Evolutionary conservation across 495 filamentous ascomycete genomes (phyloP).

Genomic region (Xylaria scruposa): DNA sequence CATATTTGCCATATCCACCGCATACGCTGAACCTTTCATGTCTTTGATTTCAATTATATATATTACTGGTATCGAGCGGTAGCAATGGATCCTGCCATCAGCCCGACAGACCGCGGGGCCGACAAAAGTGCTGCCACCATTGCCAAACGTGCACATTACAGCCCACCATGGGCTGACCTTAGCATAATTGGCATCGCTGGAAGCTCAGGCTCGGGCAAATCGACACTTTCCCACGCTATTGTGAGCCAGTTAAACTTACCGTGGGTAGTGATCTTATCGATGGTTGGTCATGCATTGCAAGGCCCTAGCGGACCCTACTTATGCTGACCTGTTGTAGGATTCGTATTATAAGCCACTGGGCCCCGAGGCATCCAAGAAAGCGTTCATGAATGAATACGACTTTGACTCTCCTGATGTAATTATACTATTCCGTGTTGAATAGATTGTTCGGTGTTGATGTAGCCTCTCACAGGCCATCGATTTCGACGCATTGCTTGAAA

Average conservation of each 20-base stretch:
- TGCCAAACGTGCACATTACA: slow-evolving; percentile 70
- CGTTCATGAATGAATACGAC: slow-evolving; percentile 91
- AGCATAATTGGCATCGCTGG: slow-evolving; percentile 97
- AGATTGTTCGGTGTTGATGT: slow-evolving; percentile 29
- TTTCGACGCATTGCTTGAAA: slow-evolving; percentile 87
- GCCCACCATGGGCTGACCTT: slow-evolving; percentile 90
- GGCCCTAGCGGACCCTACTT: neutral
- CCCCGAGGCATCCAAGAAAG: slow-evolving; percentile 72
- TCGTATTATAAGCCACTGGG: slow-evolving; percentile 92
- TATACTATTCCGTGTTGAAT: neutral
- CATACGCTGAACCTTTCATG: slow-evolving; percentile 8
- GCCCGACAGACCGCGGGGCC: slow-evolving; percentile 33
- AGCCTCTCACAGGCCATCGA: slow-evolving; percentile 70
- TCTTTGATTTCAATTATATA: slow-evolving; percentile 9
- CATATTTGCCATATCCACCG: neutral
- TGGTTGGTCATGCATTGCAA: slow-evolving; percentile 62
- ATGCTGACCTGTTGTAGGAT: slow-evolving; percentile 63
- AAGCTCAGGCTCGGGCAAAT: slow-evolving; percentile 96
- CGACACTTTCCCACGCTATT: slow-evolving; percentile 91
- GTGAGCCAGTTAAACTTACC: slow-evolving; percentile 88
- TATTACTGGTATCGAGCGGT: slow-evolving; percentile 7
- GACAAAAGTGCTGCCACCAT: slow-evolving; percentile 45
- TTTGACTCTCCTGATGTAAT: slow-evolving; percentile 84
- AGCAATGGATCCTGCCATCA: slow-evolving; percentile 37
- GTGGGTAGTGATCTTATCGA: slow-evolving; percentile 97